Evolutionary conservation across 2,329 filamentous ascomycete species (phyloP), one percentile per base, ranked within the genome.

Genomic region (Aspergillus ustus): DNA sequence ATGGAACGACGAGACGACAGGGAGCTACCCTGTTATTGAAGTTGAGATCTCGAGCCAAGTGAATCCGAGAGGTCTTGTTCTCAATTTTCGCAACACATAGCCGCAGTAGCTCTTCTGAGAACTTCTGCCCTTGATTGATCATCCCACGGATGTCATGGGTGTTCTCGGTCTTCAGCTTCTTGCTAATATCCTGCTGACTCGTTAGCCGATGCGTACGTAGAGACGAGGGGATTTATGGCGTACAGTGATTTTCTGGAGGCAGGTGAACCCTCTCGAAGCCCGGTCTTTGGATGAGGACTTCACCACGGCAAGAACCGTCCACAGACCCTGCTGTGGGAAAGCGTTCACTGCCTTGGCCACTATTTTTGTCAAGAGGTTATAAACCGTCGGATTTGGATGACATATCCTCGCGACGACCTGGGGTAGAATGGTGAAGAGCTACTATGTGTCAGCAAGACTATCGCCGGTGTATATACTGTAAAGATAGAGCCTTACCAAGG

Each of bases 371-470:
- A 99, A 80, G 9, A 91, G 82, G 61, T 89, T 87, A 77, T 92
- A 96, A 1, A 97, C 92, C 1, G 88, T 86, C 4, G 77, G 77
- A 73, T 97, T 91, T 1, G 90, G 88, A 78, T 99, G 95, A 50
- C 91, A 91, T 70, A 99, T 97, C 34, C 95, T 89, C n/a, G 94
- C 95, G 60, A 99, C 91, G 64, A 99, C 90, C 77, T 99, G 95
- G 5, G 95, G 91, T 46, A 99, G 82, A 6, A 94, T 87, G 1
- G 83, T 84, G 67, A 83, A 84, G 29, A 83, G 76, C 73, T 82
- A 62, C 50, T 69, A 28, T n/a, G 9, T 40, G 17, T 48, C 55
- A 63, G 74, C 61, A 2, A 74, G 68, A 59, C 54, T 20, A 51
- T 28, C 13, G 34, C 8, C 31, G 37, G 28, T n/a, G 44, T 31